Evolutionary conservation across 768 basidiomycete genomes (phyloP).

Genomic region (Termitomyces sp.): DNA sequence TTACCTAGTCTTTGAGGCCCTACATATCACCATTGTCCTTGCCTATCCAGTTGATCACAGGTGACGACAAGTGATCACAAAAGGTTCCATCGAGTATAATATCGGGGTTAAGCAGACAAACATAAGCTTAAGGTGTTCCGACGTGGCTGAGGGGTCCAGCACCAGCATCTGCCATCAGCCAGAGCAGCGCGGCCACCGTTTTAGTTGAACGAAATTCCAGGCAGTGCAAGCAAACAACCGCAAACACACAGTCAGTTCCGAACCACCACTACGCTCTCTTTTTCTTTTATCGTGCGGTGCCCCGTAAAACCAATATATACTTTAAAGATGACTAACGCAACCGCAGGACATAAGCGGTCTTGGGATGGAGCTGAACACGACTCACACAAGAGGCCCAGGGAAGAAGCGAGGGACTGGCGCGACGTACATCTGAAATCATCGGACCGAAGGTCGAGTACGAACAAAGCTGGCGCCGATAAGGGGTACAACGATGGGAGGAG

Average conservation of each 20-base stretch:
- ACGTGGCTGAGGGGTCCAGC: too few species aligned
- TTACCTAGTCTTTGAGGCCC: too few species aligned
- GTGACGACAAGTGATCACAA: too few species aligned
- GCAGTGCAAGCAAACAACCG: not conserved
- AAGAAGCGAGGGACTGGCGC: constrained; percentile 61
- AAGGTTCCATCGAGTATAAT: too few species aligned
- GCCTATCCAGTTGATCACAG: too few species aligned
- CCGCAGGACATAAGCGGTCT: constrained; percentile 81
- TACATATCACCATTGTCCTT: too few species aligned
- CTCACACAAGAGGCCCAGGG: constrained; percentile 52
- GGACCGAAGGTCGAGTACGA: constrained; percentile 21
- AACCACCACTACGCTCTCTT: constrained; percentile 2
- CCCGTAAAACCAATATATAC: constrained; percentile 56
- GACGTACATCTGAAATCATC: constrained; percentile 58
- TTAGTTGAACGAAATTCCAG: too few species aligned
- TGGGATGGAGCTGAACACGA: constrained; percentile 56
- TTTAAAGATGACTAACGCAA: constrained; percentile 72
- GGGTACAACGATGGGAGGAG: constrained; percentile 23
- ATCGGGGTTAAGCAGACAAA: too few species aligned
- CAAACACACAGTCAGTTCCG: not conserved
- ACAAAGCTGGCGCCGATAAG: constrained; percentile 36
- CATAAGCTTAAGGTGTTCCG: too few species aligned
- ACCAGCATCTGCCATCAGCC: too few species aligned
- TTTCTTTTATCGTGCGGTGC: constrained; percentile 76
- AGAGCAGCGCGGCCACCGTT: too few species aligned